These are phyloP conservation scores for Gelatoporia subvermispora DNA, from an alignment of 768 basidiomycete species.

Conservation along the genomic window DNA sequence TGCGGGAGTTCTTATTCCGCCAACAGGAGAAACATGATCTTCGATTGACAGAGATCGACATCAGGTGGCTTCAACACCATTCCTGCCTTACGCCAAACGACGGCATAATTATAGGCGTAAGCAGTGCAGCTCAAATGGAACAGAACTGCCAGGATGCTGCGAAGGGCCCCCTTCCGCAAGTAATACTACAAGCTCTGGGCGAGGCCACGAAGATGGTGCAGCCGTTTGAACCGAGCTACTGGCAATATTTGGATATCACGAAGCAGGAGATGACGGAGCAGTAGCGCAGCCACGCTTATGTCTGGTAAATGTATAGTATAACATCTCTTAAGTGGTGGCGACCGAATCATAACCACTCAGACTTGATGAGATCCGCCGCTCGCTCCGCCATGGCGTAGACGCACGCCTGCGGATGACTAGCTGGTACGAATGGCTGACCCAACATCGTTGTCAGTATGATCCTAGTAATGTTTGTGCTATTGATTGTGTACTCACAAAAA, in stretches of 20 bases:
- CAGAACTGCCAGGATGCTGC: conserved; percentile 38
- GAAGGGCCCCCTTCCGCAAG: conserved; percentile 45
- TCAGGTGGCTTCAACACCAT: conserved; percentile 55
- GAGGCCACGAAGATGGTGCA: conserved; percentile 36
- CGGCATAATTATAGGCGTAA: conserved; percentile 41
- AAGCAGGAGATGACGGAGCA: too few relatives aligned
- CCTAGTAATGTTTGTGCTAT: too few relatives aligned
- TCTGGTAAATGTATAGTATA: too few relatives aligned
- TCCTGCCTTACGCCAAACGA: conserved; percentile 34
- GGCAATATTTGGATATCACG: neutral
- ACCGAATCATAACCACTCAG: neutral
- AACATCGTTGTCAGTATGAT: neutral
- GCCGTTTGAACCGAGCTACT: neutral
- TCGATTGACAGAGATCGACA: conserved; percentile 43
- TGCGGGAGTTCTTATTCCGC: too few relatives aligned
- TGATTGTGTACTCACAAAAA: conserved; percentile 1
- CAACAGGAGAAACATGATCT: conserved; percentile 36
- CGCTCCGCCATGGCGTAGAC: conserved; percentile 21
- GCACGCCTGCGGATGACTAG: conserved; percentile 14
- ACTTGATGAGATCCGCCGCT: conserved; percentile 21
- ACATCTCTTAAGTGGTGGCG: too few relatives aligned
- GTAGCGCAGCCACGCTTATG: too few relatives aligned
- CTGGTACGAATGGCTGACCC: conserved; percentile 15
- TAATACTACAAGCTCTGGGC: conserved; percentile 41
- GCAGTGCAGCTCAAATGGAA: conserved; percentile 34